Conservation (phyloP, 2,329 filamentous ascomycete genomes). For the Helotiales sp. region DNA sequence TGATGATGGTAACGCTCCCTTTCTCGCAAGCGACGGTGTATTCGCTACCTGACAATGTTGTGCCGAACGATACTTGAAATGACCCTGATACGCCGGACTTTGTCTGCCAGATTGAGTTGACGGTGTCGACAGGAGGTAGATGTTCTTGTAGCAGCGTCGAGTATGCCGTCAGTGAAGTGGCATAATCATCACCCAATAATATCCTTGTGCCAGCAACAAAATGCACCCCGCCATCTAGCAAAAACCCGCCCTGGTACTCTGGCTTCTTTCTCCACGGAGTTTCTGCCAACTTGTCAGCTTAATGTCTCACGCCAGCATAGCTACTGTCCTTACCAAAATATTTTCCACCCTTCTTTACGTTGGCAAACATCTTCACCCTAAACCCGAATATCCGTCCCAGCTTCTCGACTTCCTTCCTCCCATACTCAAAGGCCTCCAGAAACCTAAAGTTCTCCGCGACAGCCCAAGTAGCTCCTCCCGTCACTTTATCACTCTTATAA, state of each 20-base stretch:
- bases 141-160: conserved; percentile 31
- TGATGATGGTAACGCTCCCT: conserved; percentile 30
- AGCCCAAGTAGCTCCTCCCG: conserved; percentile 46
- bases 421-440: conserved; percentile 54
- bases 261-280: conserved; percentile 67
- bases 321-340: conserved; percentile 40
- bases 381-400: conserved; percentile 59
- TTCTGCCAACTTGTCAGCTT: conserved; percentile 32
- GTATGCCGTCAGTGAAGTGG: conserved; percentile 28
- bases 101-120: conserved; percentile 36
- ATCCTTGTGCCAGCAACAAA: conserved; percentile 62
- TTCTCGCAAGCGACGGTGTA: conserved; percentile 35
- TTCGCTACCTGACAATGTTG: conserved; percentile 31
- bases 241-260: conserved; percentile 71
- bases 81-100: conserved; percentile 33
- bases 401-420: conserved; percentile 46
- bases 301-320: not conserved
- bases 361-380: conserved; percentile 44
- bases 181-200: conserved; percentile 47
- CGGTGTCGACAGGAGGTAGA: conserved; percentile 35
- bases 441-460: conserved; percentile 77
- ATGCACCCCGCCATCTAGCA: conserved; percentile 77
- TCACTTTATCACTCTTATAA: conserved; percentile 41
- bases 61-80: conserved; percentile 34
- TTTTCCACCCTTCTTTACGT: conserved; percentile 47